Evolutionary conservation across 805 yeast species (phyloP), one percentile per base, ranked within the genome.

Genomic region (Starmerella lactis-condensi): DNA sequence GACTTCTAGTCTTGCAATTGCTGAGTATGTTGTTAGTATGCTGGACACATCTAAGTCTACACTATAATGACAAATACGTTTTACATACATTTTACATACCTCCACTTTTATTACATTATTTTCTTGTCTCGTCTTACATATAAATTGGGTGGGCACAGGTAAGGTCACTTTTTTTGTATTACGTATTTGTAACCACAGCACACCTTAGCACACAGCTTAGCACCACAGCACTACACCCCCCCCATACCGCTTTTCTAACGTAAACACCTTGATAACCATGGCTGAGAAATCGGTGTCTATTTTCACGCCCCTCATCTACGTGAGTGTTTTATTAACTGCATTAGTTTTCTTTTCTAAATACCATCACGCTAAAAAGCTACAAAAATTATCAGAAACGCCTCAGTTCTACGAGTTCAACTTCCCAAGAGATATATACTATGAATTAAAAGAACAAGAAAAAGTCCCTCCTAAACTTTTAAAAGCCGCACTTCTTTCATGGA

Each of bases 1-100:
- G 35, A 82, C 95, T 2, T 55, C 89, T 0, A 60, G 82, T 3
- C 58, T 78, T 70, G 92, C 85, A 0, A 79, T 82, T 35, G 93
- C 72, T 0, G 75, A 73, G 45, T 63, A 75, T 44, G 92, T 82
- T 12, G 52, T 50, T 15, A 37, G 45, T 4, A 17, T 36, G 18
- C 7, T 31, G n/a, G n/a, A n/a, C n/a, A n/a, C n/a, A n/a, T n/a
- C n/a, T n/a, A n/a, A n/a, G n/a, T n/a, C n/a, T n/a, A n/a, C n/a
- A n/a, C n/a, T n/a, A n/a, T n/a, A n/a, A n/a, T n/a, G n/a, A n/a
- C n/a, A n/a, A n/a, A n/a, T n/a, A n/a, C n/a, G n/a, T n/a, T n/a
- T n/a, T n/a, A n/a, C n/a, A n/a, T n/a, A n/a, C n/a, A n/a, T n/a
- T n/a, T n/a, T n/a, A n/a, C n/a, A n/a, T n/a, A n/a, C n/a, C n/a